phyloP scores from a whole-genome alignment of 2,329 filamentous ascomycete species.

The Colletotrichum spaethianum region DNA sequence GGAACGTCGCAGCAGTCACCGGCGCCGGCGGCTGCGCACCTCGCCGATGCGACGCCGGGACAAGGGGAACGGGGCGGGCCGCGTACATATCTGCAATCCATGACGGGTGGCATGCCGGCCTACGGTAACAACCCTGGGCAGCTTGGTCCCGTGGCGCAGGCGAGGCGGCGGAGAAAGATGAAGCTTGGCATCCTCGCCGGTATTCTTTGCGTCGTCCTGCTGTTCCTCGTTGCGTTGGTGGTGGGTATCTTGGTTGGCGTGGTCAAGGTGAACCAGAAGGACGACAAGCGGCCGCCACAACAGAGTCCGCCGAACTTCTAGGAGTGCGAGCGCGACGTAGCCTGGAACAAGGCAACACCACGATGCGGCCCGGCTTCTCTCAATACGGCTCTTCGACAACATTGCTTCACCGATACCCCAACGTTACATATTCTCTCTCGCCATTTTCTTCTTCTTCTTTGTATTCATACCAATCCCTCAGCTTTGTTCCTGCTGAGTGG shows the following conservation, averaged over 20 bases:
- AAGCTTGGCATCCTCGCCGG: constrained; percentile 36
- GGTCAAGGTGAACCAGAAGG: constrained; percentile 24
- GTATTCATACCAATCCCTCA: background rate
- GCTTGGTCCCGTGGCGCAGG: constrained; percentile 36
- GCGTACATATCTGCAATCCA: constrained; percentile 31
- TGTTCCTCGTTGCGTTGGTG: constrained; percentile 40
- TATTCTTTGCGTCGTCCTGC: constrained; percentile 30
- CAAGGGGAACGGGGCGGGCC: constrained; percentile 12
- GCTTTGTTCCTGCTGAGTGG: background rate
- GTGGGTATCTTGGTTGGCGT: constrained; percentile 40
- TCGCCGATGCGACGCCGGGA: background rate
- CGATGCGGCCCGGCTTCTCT: background rate
- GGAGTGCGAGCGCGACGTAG: background rate
- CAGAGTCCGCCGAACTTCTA: background rate
- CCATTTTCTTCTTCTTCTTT: constrained; percentile 8
- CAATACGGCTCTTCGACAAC: background rate
- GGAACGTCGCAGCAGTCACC: constrained; percentile 14
- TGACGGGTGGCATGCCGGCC: constrained; percentile 39
- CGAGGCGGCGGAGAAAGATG: constrained; percentile 33
- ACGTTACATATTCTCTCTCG: constrained; percentile 4
- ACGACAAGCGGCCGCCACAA: constrained; percentile 24
- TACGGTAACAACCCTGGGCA: constrained; percentile 27
- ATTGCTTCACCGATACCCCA: constrained; percentile 36
- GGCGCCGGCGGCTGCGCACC: constrained; percentile 19
- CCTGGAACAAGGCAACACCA: background rate